Evolutionary conservation across 208 protist species (phyloP), one percentile per base, ranked within the genome.

Genomic region (Crithidia sp.): DNA sequence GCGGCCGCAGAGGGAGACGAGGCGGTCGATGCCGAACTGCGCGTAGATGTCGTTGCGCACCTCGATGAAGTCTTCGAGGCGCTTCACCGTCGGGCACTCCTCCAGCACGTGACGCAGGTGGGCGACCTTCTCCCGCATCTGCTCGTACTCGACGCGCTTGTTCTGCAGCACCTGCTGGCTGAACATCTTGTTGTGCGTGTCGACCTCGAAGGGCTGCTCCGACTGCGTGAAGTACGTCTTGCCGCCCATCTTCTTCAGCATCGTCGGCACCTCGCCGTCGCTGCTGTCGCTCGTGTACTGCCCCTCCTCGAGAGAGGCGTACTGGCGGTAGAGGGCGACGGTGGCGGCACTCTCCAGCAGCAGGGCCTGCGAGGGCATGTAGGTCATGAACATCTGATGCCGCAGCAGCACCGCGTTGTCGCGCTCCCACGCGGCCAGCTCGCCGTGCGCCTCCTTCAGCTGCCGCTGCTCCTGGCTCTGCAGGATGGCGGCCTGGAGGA

Each of bases 131-230:
- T 79, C 81, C 43, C 90, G 88, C 70, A 90, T 86, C 76, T 95
- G 80, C 78, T 93, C 90, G 80, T 95, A 92, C 81, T 93, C 87
- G 14, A 92, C 90, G 47, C 84, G 88, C 68, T 93, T 92, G 78
- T 92, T 92, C 79, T 93, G 85, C 69, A 95, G 80, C 57, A 95
- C 90, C 74, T 95, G 87, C 70, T 95, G 90, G 59, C 84, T 91
- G 76, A 83, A 95, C 90, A 95, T 95, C 76, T 95, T 95, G 56
- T 79, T 95, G 78, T 95, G 87, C 71, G 86, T 79, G 64, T 95
- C 90, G 53, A 95, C 90, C 67, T 83, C 80, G 69, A 95, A 95
- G 36, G 73, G 52, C 70, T 84, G 84, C 47, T 69, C 70, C 9
- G 81, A 76, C 67, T 83, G 77, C 9, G 85, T 95, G 80, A 95